A percentile compares a stretch with the other conserved stretches of the same genome.
Conservation (phyloP, 1,284 basidiomycete species). For the Trichosporon faecale region DNA sequence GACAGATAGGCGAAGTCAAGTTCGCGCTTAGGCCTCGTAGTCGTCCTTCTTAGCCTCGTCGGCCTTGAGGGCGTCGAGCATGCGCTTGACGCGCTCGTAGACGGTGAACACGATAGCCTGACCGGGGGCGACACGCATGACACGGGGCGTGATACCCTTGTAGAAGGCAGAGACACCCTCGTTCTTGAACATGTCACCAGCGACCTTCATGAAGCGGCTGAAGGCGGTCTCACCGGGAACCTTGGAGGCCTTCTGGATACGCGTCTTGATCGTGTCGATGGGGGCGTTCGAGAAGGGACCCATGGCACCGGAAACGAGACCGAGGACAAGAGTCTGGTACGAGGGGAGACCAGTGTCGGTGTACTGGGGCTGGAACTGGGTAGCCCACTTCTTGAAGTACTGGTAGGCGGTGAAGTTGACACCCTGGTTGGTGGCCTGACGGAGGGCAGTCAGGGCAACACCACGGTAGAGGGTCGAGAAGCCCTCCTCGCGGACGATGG, state of each 20-base stretch:
- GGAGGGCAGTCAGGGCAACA: slow-evolving; percentile 84
- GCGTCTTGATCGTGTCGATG: slow-evolving; percentile 95
- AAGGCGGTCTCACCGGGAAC: slow-evolving; percentile 72
- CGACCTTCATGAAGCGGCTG: slow-evolving; percentile 70
- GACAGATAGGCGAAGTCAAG: not conserved
- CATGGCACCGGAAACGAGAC: slow-evolving; percentile 93
- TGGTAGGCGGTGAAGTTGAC: slow-evolving; percentile 99
- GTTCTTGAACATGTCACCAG: slow-evolving; percentile 85
- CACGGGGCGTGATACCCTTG: slow-evolving; percentile 95
- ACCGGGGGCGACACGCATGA: slow-evolving; percentile 92
- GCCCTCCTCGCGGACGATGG: slow-evolving; percentile 92
- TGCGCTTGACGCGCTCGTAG: slow-evolving; percentile 74
- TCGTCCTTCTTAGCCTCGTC: slow-evolving; percentile 49
- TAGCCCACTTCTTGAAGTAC: slow-evolving; percentile 82
- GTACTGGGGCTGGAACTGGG: slow-evolving; percentile 69
- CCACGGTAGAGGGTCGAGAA: slow-evolving; percentile 82
- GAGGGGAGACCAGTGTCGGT: slow-evolving; percentile 68
- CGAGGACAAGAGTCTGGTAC: slow-evolving; percentile 91
- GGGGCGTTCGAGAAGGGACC: slow-evolving; percentile 96
- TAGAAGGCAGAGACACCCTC: slow-evolving; percentile 91
- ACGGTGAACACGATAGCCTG: slow-evolving; percentile 59
- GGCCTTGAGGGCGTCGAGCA: slow-evolving; percentile 67
- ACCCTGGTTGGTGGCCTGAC: slow-evolving; percentile 98
- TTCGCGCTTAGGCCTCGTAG: slow-evolving; percentile 25
- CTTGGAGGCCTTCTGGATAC: slow-evolving; percentile 74